Evolutionary conservation across 257 asterid genomes (phyloP).

Genomic region (Primulina eburnea): DNA sequence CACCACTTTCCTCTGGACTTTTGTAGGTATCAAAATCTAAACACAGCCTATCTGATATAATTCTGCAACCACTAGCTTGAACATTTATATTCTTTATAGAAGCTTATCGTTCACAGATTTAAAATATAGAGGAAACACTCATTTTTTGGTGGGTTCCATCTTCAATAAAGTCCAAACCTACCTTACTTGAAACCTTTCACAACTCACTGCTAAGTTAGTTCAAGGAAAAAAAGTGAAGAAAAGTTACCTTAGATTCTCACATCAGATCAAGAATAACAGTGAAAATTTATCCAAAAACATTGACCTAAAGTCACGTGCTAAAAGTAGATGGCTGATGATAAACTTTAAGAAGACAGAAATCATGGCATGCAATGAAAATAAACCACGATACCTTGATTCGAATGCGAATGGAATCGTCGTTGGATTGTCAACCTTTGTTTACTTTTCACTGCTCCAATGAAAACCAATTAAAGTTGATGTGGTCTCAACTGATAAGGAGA

Average conservation of each 20-base stretch:
- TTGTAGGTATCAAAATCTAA: slow-evolving; percentile 26
- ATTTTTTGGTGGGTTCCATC: slow-evolving; percentile 31
- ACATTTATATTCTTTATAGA: slow-evolving; percentile 30
- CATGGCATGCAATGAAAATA: slow-evolving; percentile 39
- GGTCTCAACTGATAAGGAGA: slow-evolving; percentile 39
- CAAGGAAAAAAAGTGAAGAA: slow-evolving; percentile 20
- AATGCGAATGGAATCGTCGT: slow-evolving; percentile 35
- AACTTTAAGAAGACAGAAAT: slow-evolving; percentile 23
- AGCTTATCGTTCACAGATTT: slow-evolving; percentile 23
- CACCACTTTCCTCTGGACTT: slow-evolving; percentile 27
- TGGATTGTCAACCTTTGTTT: slow-evolving; percentile 36
- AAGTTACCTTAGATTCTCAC: slow-evolving; percentile 15
- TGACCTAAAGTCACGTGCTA: slow-evolving; percentile 16
- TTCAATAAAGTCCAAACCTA: slow-evolving; percentile 28
- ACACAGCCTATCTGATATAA: slow-evolving; percentile 26
- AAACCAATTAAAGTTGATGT: slow-evolving; percentile 33
- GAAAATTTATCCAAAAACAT: slow-evolving; percentile 22
- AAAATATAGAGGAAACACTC: slow-evolving; percentile 22
- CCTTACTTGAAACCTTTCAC: slow-evolving; percentile 30
- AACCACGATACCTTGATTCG: slow-evolving; percentile 27
- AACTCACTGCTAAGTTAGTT: slow-evolving; percentile 22
- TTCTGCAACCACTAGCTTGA: slow-evolving; percentile 33
- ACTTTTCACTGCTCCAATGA: slow-evolving; percentile 33
- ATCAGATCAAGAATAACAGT: slow-evolving; percentile 24
- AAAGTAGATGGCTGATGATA: slow-evolving; percentile 16